A percentile compares a stretch with the other conserved stretches of the same genome.
These are phyloP conservation scores for Sphenostylis stenocarpa DNA, from an alignment of 306 rosid genomes.

Conservation along the genomic window DNA sequence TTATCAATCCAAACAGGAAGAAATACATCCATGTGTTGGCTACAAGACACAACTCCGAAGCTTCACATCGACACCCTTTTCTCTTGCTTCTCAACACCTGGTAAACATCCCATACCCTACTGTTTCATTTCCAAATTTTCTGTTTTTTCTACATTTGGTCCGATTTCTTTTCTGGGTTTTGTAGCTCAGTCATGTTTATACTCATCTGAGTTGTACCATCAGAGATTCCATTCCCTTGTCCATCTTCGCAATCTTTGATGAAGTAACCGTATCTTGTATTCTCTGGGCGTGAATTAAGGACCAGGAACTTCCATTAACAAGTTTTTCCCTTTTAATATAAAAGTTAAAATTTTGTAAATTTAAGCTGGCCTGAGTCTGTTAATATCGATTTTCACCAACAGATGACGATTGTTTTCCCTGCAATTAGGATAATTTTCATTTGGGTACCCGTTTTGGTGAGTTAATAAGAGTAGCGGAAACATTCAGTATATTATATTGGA, in stretches of 20 bases:
- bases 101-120: not conserved
- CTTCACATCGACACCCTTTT: not conserved
- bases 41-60: not conserved
- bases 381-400: not conserved
- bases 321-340: not conserved
- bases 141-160: not conserved
- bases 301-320: not conserved
- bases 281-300: not conserved
- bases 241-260: not conserved
- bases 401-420: not conserved
- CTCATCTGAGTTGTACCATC: not conserved
- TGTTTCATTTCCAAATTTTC: not conserved
- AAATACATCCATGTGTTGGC: too few relatives aligned
- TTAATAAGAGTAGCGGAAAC: not conserved
- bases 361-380: not conserved
- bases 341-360: not conserved
- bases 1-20: too few relatives aligned
- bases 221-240: not conserved
- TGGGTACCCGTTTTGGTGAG: conserved; percentile 6
- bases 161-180: not conserved
- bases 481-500: not conserved
- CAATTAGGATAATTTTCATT: not conserved
- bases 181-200: not conserved
- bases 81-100: not conserved
- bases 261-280: not conserved